These are phyloP conservation scores for Porcisia hertigi DNA, from an alignment of 208 protist species.

Conservation along the genomic window DNA sequence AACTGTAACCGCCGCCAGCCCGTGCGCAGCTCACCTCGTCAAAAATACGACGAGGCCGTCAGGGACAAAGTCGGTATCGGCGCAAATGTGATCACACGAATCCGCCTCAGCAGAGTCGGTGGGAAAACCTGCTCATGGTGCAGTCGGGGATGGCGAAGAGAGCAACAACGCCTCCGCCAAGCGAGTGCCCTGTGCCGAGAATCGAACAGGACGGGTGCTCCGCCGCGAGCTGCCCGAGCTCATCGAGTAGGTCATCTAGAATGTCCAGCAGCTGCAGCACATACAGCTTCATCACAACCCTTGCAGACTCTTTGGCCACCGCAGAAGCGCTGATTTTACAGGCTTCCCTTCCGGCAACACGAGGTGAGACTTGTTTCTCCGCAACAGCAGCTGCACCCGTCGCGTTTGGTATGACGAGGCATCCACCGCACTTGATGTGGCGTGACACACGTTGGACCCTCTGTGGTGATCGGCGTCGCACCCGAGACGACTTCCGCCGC, in stretches of 20 bases:
- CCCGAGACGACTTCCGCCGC: background rate
- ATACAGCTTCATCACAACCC: constrained; percentile 11
- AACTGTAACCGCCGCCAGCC: constrained; percentile 11
- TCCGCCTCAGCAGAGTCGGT: constrained; percentile 31
- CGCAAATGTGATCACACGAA: constrained; percentile 60
- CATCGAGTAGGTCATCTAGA: constrained; percentile 40
- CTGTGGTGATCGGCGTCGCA: background rate
- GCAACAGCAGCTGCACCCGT: background rate
- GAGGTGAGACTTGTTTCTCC: background rate
- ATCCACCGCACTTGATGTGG: background rate
- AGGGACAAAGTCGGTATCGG: constrained; percentile 67
- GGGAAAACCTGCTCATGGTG: constrained; percentile 29
- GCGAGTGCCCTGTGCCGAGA: constrained; percentile 72
- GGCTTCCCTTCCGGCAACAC: background rate
- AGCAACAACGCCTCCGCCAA: constrained; percentile 63
- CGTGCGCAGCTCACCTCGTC: constrained; percentile 30
- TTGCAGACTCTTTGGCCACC: background rate
- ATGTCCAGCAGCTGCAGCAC: constrained; percentile 19
- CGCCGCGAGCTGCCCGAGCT: constrained; percentile 34
- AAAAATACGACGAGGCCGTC: constrained; percentile 38
- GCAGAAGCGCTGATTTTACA: background rate
- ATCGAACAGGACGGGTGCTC: constrained; percentile 54
- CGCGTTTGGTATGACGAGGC: background rate
- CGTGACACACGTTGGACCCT: background rate
- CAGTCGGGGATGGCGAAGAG: constrained; percentile 59